Base-by-base conservation (phyloP, 208 protist species). In the Leishmania mexicana region DNA sequence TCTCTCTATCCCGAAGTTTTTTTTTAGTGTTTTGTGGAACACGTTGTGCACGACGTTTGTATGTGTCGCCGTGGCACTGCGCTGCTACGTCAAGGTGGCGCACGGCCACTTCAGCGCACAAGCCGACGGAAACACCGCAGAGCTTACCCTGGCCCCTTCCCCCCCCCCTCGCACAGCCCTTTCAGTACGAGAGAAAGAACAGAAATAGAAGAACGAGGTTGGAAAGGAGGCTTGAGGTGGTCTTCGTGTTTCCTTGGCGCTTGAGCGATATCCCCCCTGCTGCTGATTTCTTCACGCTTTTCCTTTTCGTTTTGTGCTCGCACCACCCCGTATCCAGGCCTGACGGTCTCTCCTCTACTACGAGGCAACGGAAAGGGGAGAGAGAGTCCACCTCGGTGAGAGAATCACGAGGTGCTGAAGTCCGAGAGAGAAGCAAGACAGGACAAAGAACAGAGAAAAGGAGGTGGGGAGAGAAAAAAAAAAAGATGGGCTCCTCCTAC, bases 41-140 rank as follows among this genome's bases (percentile, higher is more conserved):
- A 15, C 45, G n/a, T 73, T 73, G 19, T 73, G 7, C 68, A 73
- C 68, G 38, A 73, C 68, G 53, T 73, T 45, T 51, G 13, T 73
- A 51, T 73, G 42, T 73, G 24, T 53, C 24, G 68, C 45, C 2
- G 68, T 8, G 68, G 68, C 68, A 21, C 68, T 35, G 19, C 68
- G n/a, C 68, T 53, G 38, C 68, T n/a, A 47, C 42, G 42, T 51
- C 68, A 7, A 53, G 24, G 42, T 10, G 8, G 68, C 3, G 28
- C 42, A 73, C 68, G 24, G 31, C 2, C 68, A n/a, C 68, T 28
- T 73, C 68, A 53, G 68, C 35, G 68, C 68, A n/a, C 68, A 73
- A 17, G 38, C 40, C 28, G 19, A 53, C 68, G 2, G 42, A 28
- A 31, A 73, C 10, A 42, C 7, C 6, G 42, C 15, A 31, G 21